phyloP scores from a whole-genome alignment of 2,329 filamentous ascomycete species.

The Rutstroemia sydowiana region DNA sequence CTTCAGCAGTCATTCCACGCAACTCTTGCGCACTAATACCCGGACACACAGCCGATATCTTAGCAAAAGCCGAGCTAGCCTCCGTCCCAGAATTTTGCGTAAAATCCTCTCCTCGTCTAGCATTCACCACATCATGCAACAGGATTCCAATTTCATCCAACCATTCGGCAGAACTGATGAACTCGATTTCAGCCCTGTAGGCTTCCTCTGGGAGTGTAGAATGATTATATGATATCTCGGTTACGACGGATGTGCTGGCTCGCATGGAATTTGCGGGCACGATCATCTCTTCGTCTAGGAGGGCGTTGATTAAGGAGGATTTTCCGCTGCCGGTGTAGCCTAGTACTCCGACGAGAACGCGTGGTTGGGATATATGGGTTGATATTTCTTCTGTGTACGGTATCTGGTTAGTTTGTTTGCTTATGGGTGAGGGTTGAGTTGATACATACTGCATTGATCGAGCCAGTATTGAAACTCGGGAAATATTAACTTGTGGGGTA shows the following conservation, averaged over 20 bases:
- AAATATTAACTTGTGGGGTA: background rate
- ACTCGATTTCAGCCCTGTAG: background rate
- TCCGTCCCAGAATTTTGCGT: background rate
- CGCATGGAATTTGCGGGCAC: background rate
- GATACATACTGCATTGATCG: background rate
- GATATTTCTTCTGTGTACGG: no score
- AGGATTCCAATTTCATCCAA: background rate
- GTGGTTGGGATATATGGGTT: no score
- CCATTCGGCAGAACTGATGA: background rate
- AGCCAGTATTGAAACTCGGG: background rate
- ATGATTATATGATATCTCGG: constrained; percentile 2
- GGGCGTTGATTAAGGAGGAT: constrained; percentile 2
- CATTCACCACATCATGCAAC: background rate
- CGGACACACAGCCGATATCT: constrained; percentile 3
- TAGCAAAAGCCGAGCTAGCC: background rate
- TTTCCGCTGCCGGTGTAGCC: background rate
- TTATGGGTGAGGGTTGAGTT: no score
- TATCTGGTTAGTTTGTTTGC: no score
- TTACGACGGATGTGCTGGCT: background rate
- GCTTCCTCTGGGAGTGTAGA: background rate
- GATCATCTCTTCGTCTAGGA: constrained; percentile 2
- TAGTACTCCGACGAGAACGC: background rate
- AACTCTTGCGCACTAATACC: background rate
- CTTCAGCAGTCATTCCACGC: background rate
- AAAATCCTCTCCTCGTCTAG: background rate